These are phyloP conservation scores for Vitis amurensis DNA, from an alignment of 164 flowering plant species.

Conservation along the genomic window DNA sequence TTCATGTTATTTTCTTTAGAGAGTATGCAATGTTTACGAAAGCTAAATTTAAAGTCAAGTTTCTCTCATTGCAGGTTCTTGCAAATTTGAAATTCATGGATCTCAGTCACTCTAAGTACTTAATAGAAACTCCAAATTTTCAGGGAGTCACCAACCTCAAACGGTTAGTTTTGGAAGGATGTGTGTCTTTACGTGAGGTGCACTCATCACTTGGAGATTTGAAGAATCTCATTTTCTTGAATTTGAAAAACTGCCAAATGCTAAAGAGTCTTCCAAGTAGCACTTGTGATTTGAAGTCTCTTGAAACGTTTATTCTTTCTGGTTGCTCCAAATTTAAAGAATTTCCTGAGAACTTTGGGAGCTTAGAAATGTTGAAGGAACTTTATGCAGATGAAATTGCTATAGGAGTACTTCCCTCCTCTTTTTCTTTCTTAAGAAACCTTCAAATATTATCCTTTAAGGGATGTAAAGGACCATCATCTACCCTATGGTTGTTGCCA, in stretches of 20 bases:
- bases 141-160: conserved; percentile 5
- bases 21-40: not conserved
- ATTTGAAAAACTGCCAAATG: conserved; percentile 9
- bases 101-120: conserved; percentile 4
- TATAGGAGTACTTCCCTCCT: too few relatives aligned
- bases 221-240: not conserved
- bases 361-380: too few relatives aligned
- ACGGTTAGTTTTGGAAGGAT: conserved; percentile 6
- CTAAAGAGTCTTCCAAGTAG: conserved; percentile 11
- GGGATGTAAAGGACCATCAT: not conserved
- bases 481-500: conserved; percentile 1
- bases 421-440: too few relatives aligned
- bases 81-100: conserved; percentile 10
- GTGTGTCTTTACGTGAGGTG: conserved; percentile 13
- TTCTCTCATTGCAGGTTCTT: not conserved
- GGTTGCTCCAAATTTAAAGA: too few relatives aligned
- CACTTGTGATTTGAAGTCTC: not conserved
- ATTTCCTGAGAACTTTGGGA: too few relatives aligned
- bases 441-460: too few relatives aligned
- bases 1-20: not conserved
- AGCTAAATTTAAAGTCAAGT: too few relatives aligned
- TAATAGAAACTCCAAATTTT: conserved; percentile 10
- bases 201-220: conserved; percentile 15
- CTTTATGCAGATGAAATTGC: too few relatives aligned
- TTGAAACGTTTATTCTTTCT: not conserved